Evolutionary conservation across 305 asterid species (phyloP).

Genomic region (Striga hermonthica): DNA sequence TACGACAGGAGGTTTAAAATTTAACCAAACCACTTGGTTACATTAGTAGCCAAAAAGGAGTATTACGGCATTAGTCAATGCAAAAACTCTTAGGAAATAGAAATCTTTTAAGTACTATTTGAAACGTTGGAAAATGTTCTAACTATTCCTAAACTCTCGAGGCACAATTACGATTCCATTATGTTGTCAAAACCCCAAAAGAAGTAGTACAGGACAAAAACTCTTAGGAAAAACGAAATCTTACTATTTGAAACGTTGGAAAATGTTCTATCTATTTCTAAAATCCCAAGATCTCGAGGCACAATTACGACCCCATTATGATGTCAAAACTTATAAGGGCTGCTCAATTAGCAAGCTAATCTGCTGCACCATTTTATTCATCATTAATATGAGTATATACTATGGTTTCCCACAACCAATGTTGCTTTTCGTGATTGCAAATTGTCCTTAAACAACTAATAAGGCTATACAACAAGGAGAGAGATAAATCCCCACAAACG

Average conservation of each 20-base stretch:
- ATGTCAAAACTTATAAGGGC: neutral
- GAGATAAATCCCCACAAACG: conserved; percentile 26
- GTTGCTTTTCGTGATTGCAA: conserved; percentile 2
- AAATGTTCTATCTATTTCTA: neutral
- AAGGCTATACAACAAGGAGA: neutral
- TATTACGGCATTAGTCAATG: no score
- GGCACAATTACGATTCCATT: neutral
- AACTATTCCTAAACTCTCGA: neutral
- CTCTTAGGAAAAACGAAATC: no score
- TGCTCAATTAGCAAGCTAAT: neutral
- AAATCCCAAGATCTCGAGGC: neutral
- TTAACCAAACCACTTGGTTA: no score
- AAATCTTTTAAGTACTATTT: no score
- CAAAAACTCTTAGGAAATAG: no score
- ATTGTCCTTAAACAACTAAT: neutral
- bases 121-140: neutral
- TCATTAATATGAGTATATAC: neutral
- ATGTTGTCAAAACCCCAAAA: neutral
- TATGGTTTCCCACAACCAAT: neutral
- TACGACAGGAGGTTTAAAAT: no score
- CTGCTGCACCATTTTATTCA: neutral
- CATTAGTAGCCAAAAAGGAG: no score
- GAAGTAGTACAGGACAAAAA: no score
- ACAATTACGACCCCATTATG: neutral
- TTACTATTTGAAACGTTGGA: neutral